Evolutionary conservation across 1,284 basidiomycete species (phyloP).

Genomic region (Volvariella surrecta): DNA sequence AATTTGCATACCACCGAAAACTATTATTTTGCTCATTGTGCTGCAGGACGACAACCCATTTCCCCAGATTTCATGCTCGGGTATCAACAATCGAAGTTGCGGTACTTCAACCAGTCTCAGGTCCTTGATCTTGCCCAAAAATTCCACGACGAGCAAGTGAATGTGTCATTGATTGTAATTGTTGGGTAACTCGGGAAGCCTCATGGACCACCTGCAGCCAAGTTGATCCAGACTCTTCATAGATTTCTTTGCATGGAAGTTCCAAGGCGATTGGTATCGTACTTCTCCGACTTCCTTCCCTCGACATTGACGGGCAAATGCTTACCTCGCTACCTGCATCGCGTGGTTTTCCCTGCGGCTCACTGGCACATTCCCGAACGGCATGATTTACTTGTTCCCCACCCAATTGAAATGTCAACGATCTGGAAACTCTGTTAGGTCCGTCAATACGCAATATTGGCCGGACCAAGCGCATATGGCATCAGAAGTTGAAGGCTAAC

Average conservation of each 20-base stretch:
- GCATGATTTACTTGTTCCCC: background rate
- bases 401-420: background rate
- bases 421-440: constrained; percentile 15
- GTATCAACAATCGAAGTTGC: constrained; percentile 33
- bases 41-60: constrained; percentile 27
- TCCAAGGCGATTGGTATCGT: constrained; percentile 29
- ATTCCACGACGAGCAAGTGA: constrained; percentile 31
- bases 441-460: constrained; percentile 28
- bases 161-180: constrained; percentile 30
- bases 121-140: constrained; percentile 27
- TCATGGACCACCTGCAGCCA: too few species aligned
- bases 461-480: constrained; percentile 30
- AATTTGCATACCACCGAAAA: too few species aligned
- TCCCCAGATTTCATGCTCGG: constrained; percentile 30
- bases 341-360: too few species aligned
- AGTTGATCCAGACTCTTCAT: too few species aligned
- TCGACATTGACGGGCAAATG: background rate
- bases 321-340: too few species aligned
- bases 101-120: constrained; percentile 31
- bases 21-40: too few species aligned
- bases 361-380: too few species aligned
- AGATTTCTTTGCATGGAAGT: constrained; percentile 36
- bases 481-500: constrained; percentile 28
- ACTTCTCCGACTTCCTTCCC: background rate
- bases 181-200: constrained; percentile 15